A percentile compares a stretch with the other conserved stretches of the same genome.
phyloP scores from a whole-genome alignment of 371 early-diverging fungal genomes.

The Coemansia sp. region DNA sequence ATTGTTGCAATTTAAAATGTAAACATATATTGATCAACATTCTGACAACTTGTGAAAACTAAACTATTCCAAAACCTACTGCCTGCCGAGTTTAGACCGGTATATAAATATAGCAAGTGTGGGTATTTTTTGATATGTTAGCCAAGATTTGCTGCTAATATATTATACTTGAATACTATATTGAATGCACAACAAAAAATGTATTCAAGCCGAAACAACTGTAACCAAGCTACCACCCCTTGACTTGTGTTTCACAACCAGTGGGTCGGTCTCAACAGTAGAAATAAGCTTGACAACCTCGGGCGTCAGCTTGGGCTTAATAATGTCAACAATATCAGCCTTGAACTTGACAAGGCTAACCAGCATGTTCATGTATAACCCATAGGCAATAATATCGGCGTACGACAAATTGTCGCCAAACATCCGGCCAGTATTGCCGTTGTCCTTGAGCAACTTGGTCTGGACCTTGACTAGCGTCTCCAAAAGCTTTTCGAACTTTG shows the following conservation, averaged over 20 bases:
- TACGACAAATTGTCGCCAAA: conserved; percentile 44
- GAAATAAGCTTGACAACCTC: conserved; percentile 20
- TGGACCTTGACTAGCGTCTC: conserved; percentile 18
- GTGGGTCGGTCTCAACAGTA: conserved; percentile 20
- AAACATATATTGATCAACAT: not conserved
- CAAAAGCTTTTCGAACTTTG: not conserved
- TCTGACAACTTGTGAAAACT: not conserved
- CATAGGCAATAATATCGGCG: conserved; percentile 33
- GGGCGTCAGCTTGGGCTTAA: conserved; percentile 19
- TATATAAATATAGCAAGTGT: too few relatives aligned
- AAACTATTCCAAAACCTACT: too few relatives aligned
- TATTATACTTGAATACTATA: not conserved
- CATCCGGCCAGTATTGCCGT: conserved; percentile 46
- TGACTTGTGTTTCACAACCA: not conserved
- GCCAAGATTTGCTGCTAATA: not conserved
- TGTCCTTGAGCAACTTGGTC: conserved; percentile 31
- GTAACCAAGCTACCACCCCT: not conserved
- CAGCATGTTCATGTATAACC: conserved; percentile 13
- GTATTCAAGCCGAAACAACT: not conserved
- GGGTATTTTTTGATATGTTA: too few relatives aligned
- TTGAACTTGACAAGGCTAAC: not conserved
- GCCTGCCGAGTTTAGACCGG: too few relatives aligned
- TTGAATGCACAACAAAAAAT: not conserved
- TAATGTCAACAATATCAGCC: not conserved
- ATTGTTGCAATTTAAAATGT: too few relatives aligned